Percentiles rank a stretch among this genome's conserved stretches.
Evolutionary conservation across 2,329 filamentous ascomycete genomes (phyloP).

Genomic region (Paracamarosporium sp.): DNA sequence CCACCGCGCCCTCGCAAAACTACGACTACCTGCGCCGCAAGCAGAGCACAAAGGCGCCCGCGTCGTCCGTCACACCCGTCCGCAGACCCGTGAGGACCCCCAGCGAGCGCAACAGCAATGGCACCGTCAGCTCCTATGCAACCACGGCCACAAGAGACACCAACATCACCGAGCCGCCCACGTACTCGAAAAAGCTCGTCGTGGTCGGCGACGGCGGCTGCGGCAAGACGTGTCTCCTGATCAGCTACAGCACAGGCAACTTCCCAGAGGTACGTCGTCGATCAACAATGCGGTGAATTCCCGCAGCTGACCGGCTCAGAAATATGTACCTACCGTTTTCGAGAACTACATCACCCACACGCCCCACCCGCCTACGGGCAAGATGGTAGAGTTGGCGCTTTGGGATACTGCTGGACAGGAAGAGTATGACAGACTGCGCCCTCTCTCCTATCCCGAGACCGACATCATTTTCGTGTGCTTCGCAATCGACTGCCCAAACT

Average conservation of each 20-base stretch:
- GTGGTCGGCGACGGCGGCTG: conserved; percentile 98
- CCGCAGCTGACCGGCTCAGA: conserved; percentile 61
- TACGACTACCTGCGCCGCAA: conserved; percentile 66
- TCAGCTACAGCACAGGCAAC: conserved; percentile 98
- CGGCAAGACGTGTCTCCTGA: conserved; percentile 97
- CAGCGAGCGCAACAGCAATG: conserved; percentile 78
- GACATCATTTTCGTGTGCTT: conserved; percentile 99
- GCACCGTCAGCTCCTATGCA: conserved; percentile 85
- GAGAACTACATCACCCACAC: conserved; percentile 99
- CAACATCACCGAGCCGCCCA: conserved; percentile 85
- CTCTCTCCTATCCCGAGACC: conserved; percentile 96
- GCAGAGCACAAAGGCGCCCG: conserved; percentile 53
- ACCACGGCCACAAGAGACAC: conserved; percentile 81
- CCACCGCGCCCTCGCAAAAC: conserved; percentile 47
- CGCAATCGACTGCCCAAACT: conserved; percentile 98
- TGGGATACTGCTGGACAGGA: conserved; percentile 99
- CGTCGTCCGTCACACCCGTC: conserved; percentile 40
- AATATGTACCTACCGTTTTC: conserved; percentile 99
- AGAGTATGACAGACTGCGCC: conserved; percentile 95
- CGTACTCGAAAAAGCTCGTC: conserved; percentile 99
- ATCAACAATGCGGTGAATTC: background rate
- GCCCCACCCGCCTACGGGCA: conserved; percentile 83
- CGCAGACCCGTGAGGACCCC: conserved; percentile 58
- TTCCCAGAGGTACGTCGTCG: conserved; percentile 84
- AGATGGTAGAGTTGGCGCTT: conserved; percentile 93